Evolutionary conservation across 2,329 filamentous ascomycete genomes (phyloP).

Genomic region (Aureobasidium subglaciale): DNA sequence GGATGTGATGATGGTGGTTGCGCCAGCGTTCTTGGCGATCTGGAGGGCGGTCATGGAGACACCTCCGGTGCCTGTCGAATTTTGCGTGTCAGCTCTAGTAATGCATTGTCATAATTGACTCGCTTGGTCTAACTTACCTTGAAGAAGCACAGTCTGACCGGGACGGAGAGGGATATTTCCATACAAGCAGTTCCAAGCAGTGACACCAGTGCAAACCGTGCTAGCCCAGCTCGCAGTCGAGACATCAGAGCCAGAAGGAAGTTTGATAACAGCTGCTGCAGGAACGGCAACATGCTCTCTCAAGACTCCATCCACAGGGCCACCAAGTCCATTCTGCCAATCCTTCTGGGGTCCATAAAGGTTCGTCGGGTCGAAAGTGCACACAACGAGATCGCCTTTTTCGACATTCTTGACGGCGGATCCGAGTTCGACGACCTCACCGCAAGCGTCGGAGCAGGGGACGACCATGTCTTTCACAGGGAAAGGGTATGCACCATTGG

Average conservation of each 20-base stretch:
- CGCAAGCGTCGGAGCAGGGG: slow-evolving; percentile 65
- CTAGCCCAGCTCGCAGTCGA: slow-evolving; percentile 19
- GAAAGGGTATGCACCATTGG: slow-evolving; percentile 18
- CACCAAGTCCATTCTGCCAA: slow-evolving; percentile 45
- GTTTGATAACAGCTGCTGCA: slow-evolving; percentile 47
- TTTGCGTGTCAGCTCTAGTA: too few species aligned
- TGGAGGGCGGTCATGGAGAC: slow-evolving; percentile 22
- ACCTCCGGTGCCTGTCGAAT: slow-evolving; percentile 15
- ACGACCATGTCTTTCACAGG: slow-evolving; percentile 37
- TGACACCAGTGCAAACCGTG: slow-evolving; percentile 21
- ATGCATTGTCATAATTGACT: too few species aligned
- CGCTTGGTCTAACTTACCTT: background rate
- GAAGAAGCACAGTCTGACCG: slow-evolving; percentile 21
- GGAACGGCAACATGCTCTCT: slow-evolving; percentile 55
- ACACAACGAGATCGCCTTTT: slow-evolving; percentile 58
- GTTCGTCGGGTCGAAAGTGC: slow-evolving; percentile 24
- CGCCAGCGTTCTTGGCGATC: slow-evolving; percentile 36
- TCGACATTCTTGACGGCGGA: slow-evolving; percentile 25
- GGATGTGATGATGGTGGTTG: slow-evolving; percentile 30
- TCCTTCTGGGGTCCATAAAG: slow-evolving; percentile 47
- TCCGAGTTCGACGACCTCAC: slow-evolving; percentile 48
- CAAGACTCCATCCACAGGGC: slow-evolving; percentile 53
- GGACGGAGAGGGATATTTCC: slow-evolving; percentile 20
- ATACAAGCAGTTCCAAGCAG: slow-evolving; percentile 22
- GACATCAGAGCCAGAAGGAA: slow-evolving; percentile 34